phyloP scores from a whole-genome alignment of 2,329 filamentous ascomycete genomes.

The Pseudogymnoascus destructans region DNA sequence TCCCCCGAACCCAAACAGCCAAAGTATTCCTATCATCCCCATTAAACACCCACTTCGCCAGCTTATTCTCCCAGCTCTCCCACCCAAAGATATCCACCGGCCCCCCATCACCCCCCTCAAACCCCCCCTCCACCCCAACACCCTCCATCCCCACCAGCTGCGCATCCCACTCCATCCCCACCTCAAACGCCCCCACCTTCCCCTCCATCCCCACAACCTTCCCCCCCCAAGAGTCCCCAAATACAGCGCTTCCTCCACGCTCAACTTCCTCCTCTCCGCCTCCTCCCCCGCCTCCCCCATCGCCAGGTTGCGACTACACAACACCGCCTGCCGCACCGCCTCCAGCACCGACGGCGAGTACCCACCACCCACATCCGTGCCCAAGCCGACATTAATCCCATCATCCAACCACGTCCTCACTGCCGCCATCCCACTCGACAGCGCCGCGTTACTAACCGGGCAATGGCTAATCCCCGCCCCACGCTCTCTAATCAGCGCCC shows the following conservation, averaged over 20 bases:
- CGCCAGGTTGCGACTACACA: conserved; percentile 62
- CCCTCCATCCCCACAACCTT: conserved; percentile 61
- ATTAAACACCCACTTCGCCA: conserved; percentile 90
- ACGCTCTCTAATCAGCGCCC: conserved; percentile 45
- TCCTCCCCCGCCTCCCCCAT: conserved; percentile 37
- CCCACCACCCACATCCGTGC: conserved; percentile 83
- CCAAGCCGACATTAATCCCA: conserved; percentile 69
- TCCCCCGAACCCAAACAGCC: conserved; percentile 79
- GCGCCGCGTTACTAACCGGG: conserved; percentile 70
- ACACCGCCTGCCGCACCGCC: conserved; percentile 65
- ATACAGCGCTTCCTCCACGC: conserved; percentile 76
- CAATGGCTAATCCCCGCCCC: conserved; percentile 68
- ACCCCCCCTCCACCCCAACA: conserved; percentile 30
- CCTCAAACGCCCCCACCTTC: conserved; percentile 66
- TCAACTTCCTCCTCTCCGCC: conserved; percentile 44
- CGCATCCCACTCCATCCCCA: conserved; percentile 83
- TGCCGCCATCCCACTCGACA: conserved; percentile 66
- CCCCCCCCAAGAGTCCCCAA: conserved; percentile 78
- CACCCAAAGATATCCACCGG: conserved; percentile 83
- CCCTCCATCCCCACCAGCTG: conserved; percentile 59
- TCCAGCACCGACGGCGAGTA: conserved; percentile 73
- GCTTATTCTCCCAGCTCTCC: conserved; percentile 73
- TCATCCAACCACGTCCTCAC: conserved; percentile 62
- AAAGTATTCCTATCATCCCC: conserved; percentile 87
- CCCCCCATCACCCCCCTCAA: conserved; percentile 32